Evolutionary conservation across 176 grass and related monocot species (phyloP).

Genomic region (Pontederia crassipes): DNA sequence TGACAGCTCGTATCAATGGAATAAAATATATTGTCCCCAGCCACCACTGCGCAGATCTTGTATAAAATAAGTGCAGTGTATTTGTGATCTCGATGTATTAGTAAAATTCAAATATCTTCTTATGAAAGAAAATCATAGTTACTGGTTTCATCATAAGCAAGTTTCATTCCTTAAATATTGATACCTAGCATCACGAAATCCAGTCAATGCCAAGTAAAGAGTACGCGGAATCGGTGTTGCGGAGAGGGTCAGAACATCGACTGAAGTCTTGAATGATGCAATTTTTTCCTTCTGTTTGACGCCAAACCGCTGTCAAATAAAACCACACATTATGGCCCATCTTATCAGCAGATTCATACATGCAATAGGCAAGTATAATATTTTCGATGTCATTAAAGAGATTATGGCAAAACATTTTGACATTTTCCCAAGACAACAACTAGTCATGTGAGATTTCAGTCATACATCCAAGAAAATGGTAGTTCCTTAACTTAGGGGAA

Average conservation of each 20-base stretch:
- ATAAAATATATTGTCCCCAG: no score
- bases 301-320: constrained; percentile 73
- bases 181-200: constrained; percentile 96
- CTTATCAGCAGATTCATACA: neutral
- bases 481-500: no score
- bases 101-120: neutral
- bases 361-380: no score
- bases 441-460: no score
- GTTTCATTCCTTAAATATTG: neutral
- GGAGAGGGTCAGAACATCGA: constrained; percentile 93
- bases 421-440: no score
- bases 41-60: neutral
- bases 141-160: neutral
- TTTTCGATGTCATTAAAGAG: no score
- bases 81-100: neutral
- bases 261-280: constrained; percentile 82
- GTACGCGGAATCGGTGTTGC: constrained; percentile 98
- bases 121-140: neutral
- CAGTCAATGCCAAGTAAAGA: constrained; percentile 90
- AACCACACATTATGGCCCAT: neutral
- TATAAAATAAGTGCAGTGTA: neutral
- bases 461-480: no score
- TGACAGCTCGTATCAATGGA: no score
- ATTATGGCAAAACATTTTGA: no score
- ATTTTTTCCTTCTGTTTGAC: constrained; percentile 98